phyloP scores from a whole-genome alignment of 169 alveolate genomes.

The Eimeria praecox region DNA sequence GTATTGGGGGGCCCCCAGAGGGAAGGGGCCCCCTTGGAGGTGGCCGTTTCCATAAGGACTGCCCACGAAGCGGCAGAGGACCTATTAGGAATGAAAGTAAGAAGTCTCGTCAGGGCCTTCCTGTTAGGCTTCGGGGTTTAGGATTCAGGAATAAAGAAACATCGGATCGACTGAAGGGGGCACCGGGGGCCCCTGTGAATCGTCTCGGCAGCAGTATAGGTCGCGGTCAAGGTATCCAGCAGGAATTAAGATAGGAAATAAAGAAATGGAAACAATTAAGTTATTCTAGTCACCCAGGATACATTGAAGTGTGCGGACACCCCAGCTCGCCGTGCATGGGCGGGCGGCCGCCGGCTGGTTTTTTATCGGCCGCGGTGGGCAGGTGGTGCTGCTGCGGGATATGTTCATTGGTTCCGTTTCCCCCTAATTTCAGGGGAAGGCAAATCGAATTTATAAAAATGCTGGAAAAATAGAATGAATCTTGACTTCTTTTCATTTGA shows the following conservation, averaged over 20 bases:
- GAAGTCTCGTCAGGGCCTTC: neutral
- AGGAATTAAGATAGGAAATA: neutral
- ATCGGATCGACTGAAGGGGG: constrained; percentile 13
- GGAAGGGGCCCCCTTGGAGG: constrained; percentile 59
- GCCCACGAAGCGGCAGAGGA: constrained; percentile 35
- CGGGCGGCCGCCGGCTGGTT: constrained; percentile 75
- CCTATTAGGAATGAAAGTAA: neutral
- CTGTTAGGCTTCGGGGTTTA: neutral
- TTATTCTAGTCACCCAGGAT: neutral
- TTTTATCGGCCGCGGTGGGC: constrained; percentile 70
- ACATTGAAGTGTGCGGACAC: neutral
- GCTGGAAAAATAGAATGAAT: constrained; percentile 17
- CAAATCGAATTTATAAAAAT: constrained; percentile 19
- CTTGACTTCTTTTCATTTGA: constrained; percentile 33
- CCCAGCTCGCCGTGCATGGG: constrained; percentile 14
- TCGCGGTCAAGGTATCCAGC: neutral
- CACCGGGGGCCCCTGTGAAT: constrained; percentile 22
- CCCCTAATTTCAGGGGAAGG: neutral
- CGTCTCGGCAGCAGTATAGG: constrained; percentile 37
- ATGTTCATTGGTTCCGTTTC: constrained; percentile 5
- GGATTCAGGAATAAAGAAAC: constrained; percentile 6
- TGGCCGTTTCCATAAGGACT: constrained; percentile 33
- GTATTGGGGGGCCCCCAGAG: constrained; percentile 76
- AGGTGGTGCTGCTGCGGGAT: constrained; percentile 55
- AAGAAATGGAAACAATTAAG: neutral